These are phyloP conservation scores for Cyphellophora europaea DNA, from an alignment of 2,329 filamentous ascomycete species.

Conservation along the genomic window DNA sequence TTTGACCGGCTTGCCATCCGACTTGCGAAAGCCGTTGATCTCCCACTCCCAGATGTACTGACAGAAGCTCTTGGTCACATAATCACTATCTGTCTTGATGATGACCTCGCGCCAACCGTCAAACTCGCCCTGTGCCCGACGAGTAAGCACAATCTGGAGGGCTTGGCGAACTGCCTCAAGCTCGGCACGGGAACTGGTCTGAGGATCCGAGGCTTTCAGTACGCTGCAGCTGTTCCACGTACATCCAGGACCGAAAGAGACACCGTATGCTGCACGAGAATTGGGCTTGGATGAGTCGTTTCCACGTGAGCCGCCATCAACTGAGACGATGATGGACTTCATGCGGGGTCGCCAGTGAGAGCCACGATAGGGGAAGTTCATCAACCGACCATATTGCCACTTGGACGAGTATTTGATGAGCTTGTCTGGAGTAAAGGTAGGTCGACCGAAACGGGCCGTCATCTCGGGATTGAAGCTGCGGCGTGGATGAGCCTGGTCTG, in stretches of 20 bases:
- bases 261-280: slow-evolving; percentile 12
- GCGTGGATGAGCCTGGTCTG: slow-evolving; percentile 14
- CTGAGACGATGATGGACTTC: slow-evolving; percentile 14
- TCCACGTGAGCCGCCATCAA: slow-evolving; percentile 14
- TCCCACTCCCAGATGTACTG: slow-evolving; percentile 36
- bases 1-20: slow-evolving; percentile 27
- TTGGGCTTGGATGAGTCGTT: slow-evolving; percentile 10
- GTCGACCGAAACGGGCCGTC: slow-evolving; percentile 13
- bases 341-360: slow-evolving; percentile 13
- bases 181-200: slow-evolving; percentile 47
- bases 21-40: slow-evolving; percentile 35
- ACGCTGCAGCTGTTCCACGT: slow-evolving; percentile 10
- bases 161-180: slow-evolving; percentile 46
- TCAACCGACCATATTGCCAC: slow-evolving; percentile 12
- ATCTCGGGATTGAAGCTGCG: slow-evolving; percentile 16
- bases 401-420: slow-evolving; percentile 18
- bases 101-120: slow-evolving; percentile 32
- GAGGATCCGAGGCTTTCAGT: slow-evolving; percentile 13
- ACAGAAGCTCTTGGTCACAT: slow-evolving; percentile 39
- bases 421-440: slow-evolving; percentile 13
- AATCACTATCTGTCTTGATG: slow-evolving; percentile 46
- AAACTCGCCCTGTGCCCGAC: slow-evolving; percentile 10
- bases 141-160: slow-evolving; percentile 21
- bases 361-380: slow-evolving; percentile 13
- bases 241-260: slow-evolving; percentile 16